Conservation (phyloP, 169 alveolate species). For the Eimeria zaria region DNA sequence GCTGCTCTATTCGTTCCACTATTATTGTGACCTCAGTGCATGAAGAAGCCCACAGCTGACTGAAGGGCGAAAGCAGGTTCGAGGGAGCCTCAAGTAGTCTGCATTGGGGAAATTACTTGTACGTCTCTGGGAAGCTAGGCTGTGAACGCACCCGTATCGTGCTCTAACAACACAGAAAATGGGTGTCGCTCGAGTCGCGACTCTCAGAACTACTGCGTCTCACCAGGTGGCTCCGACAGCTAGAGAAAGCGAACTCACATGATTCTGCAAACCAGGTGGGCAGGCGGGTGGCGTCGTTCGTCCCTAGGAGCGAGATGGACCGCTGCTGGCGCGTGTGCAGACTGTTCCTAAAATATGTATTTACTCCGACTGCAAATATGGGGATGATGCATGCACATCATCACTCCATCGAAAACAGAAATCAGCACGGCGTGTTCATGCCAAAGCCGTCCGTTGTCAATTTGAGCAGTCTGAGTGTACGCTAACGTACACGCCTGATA, state of each 20-base stretch:
- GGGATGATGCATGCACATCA: not conserved
- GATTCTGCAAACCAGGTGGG: not conserved
- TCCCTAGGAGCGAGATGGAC: not conserved
- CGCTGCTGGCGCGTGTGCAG: not conserved
- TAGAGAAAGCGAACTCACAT: not conserved
- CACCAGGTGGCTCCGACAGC: not conserved
- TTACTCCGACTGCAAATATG: not conserved
- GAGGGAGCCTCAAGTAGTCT: not conserved
- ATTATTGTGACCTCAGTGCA: not conserved
- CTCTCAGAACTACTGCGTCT: not conserved
- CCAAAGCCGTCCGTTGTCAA: not conserved
- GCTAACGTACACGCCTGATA: slow-evolving; percentile 64
- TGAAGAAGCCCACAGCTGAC: not conserved
- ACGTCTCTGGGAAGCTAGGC: not conserved
- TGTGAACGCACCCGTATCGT: not conserved
- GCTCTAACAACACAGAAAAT: not conserved
- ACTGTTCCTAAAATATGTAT: not conserved
- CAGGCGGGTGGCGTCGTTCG: not conserved
- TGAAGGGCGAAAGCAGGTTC: not conserved
- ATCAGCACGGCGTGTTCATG: not conserved
- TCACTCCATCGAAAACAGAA: not conserved
- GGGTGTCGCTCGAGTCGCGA: not conserved
- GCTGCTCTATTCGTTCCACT: not conserved
- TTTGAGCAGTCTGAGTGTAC: not conserved
- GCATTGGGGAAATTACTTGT: not conserved